phyloP scores from a whole-genome alignment of 225 moss, liverwort and hornwort genomes.

The Ulota crispa region DNA sequence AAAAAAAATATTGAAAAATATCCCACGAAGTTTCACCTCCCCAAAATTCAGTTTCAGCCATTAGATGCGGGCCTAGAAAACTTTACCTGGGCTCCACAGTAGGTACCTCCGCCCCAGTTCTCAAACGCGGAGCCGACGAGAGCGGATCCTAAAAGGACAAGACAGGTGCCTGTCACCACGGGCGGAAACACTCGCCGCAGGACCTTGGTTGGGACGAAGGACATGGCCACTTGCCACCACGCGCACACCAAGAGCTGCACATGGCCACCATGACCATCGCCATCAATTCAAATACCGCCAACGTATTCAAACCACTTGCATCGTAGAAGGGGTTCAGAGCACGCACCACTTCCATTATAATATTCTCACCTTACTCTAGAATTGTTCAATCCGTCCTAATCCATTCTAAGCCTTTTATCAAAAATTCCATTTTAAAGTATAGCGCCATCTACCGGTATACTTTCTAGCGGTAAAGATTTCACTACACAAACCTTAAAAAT shows the following conservation, averaged over 20 bases:
- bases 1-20: too few relatives aligned
- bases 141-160: conserved; percentile 75
- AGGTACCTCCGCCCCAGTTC: conserved; percentile 82
- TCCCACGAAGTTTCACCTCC: too few relatives aligned
- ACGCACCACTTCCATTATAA: not conserved
- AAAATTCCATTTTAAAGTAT: not conserved
- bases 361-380: not conserved
- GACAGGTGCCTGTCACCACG: conserved; percentile 82
- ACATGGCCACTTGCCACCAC: conserved; percentile 71
- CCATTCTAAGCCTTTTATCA: not conserved
- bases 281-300: not conserved
- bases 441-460: too few relatives aligned
- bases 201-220: conserved; percentile 67
- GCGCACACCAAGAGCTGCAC: conserved; percentile 56
- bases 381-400: not conserved
- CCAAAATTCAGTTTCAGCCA: too few relatives aligned
- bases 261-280: too few relatives aligned
- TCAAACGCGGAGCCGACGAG: conserved; percentile 69
- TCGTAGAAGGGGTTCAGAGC: not conserved
- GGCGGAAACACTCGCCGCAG: conserved; percentile 83
- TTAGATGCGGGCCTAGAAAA: too few relatives aligned
- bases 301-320: not conserved
- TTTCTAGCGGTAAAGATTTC: too few relatives aligned
- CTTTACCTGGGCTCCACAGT: conserved; percentile 66
- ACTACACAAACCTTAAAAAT: too few relatives aligned